phyloP scores from a whole-genome alignment of 305 asterid species.

The Solanum hybrid region DNA sequence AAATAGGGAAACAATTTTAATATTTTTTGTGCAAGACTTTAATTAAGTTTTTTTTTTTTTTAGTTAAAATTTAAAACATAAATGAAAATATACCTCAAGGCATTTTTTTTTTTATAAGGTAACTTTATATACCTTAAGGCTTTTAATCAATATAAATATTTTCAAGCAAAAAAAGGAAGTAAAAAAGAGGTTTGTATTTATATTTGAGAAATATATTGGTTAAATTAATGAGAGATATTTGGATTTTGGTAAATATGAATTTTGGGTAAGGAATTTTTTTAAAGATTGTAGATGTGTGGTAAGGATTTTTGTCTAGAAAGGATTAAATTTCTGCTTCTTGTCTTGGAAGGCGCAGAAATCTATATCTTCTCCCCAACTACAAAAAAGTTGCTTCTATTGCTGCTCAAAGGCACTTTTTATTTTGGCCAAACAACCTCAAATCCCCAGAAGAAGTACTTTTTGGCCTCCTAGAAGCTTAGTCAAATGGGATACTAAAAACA shows the following conservation, averaged over 20 bases:
- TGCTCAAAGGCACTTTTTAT: neutral
- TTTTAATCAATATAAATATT: neutral
- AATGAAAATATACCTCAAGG: neutral
- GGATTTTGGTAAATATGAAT: neutral
- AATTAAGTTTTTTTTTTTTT: neutral
- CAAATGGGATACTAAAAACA: neutral
- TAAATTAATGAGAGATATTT: neutral
- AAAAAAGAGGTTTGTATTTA: neutral
- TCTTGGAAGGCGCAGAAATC: neutral
- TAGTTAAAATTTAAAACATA: neutral
- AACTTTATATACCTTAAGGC: neutral
- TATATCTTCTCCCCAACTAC: neutral
- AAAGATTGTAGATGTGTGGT: neutral
- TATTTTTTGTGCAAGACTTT: neutral
- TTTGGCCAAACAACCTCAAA: neutral
- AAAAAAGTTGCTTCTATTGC: neutral
- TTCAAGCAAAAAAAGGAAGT: neutral
- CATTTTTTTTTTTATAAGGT: too few species aligned
- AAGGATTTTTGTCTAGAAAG: neutral
- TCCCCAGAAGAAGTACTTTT: neutral
- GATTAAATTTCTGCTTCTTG: neutral
- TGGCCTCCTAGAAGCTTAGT: neutral
- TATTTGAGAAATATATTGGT: neutral
- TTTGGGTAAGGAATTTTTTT: neutral
- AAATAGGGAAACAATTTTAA: neutral